phyloP scores from a whole-genome alignment of 73 alveolate species.

The Paraurostyla sp. region DNA sequence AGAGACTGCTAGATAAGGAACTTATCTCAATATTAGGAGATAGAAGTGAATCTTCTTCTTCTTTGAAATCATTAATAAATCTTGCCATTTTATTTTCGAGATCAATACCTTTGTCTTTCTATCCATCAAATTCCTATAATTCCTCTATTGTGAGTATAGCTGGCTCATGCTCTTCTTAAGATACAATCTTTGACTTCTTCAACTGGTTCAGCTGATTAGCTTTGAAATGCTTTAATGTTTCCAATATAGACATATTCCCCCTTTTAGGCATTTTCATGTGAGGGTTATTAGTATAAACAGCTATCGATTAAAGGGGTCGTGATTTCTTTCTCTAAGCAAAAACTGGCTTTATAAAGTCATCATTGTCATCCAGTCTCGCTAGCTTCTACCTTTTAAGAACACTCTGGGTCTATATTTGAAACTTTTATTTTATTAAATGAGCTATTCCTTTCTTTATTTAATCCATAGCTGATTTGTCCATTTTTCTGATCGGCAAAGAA shows the following conservation, averaged over 20 bases:
- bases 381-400: not conserved
- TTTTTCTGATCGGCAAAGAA: not conserved
- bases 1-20: constrained; percentile 4
- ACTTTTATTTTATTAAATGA: not conserved
- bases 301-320: no score
- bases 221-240: not conserved
- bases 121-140: constrained; percentile 21
- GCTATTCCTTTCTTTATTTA: constrained; percentile 12
- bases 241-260: not conserved
- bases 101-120: no score
- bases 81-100: no score
- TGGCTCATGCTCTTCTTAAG: not conserved
- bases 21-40: not conserved
- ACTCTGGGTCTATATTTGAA: not conserved
- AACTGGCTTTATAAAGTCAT: not conserved
- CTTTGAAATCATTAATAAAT: no score
- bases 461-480: constrained; percentile 47
- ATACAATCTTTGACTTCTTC: no score
- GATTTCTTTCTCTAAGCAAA: no score
- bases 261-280: no score
- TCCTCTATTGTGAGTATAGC: constrained; percentile 20
- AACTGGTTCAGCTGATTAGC: not conserved
- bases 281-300: no score
- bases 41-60: no score
- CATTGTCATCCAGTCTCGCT: constrained; percentile 27